phyloP scores from a whole-genome alignment of 441 rosid species.

The Populus hybrid region DNA sequence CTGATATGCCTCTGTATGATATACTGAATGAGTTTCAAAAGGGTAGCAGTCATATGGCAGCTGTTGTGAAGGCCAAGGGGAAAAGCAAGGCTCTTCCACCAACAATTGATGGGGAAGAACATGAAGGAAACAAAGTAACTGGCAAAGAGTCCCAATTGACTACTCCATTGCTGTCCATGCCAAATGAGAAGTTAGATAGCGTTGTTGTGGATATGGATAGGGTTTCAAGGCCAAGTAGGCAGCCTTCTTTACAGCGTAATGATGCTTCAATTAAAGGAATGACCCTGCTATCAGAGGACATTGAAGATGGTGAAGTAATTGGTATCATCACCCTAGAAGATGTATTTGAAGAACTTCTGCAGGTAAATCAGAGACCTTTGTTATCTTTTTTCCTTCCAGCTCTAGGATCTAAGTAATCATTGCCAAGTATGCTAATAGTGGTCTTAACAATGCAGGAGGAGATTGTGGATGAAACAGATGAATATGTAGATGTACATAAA shows the following conservation, averaged over 20 bases:
- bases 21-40: constrained; percentile 95
- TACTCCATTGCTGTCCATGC: constrained; percentile 59
- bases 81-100: constrained; percentile 45
- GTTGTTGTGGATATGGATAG: constrained; percentile 71
- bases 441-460: constrained; percentile 61
- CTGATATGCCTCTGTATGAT: constrained; percentile 91
- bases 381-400: not conserved
- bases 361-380: constrained; percentile 31
- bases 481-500: constrained; percentile 94
- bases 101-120: constrained; percentile 37
- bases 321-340: constrained; percentile 98
- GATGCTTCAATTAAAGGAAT: constrained; percentile 42
- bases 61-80: constrained; percentile 80
- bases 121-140: constrained; percentile 36
- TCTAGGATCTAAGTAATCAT: not conserved
- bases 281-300: constrained; percentile 53
- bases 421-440: not conserved
- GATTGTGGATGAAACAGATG: constrained; percentile 98
- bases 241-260: constrained; percentile 22
- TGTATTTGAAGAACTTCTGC: constrained; percentile 93
- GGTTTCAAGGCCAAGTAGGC: constrained; percentile 35
- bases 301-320: constrained; percentile 87
- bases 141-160: constrained; percentile 44
- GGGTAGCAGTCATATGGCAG: constrained; percentile 99
- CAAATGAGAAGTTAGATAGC: constrained; percentile 49